Conservation (phyloP, 2,329 filamentous ascomycete genomes). For the Diaporthe helianthi region DNA sequence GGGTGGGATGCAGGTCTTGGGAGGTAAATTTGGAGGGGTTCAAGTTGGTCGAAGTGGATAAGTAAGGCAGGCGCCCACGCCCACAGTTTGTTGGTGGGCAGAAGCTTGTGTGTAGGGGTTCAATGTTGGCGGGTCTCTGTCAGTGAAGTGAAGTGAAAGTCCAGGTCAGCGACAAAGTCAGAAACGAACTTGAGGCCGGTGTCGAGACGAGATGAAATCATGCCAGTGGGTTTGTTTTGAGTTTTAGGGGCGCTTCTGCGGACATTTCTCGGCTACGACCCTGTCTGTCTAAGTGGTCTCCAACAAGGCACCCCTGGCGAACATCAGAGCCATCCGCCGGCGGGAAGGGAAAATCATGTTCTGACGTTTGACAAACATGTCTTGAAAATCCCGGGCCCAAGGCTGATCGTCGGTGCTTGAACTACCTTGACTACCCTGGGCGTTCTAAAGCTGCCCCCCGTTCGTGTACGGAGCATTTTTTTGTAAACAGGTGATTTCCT, state of each 20-base stretch:
- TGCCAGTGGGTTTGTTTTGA: slow-evolving; percentile 25
- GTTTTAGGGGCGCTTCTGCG: neutral
- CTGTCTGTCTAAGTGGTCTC: too few relatives aligned
- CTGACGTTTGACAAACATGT: slow-evolving; percentile 11
- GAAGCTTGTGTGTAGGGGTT: slow-evolving; percentile 18
- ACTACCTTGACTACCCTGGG: neutral
- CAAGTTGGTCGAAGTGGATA: neutral
- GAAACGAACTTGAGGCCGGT: slow-evolving; percentile 20
- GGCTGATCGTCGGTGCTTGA: slow-evolving; percentile 16
- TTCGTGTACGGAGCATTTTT: slow-evolving; percentile 2
- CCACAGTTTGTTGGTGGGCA: slow-evolving; percentile 1
- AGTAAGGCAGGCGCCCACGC: slow-evolving; percentile 20
- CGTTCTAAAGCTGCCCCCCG: slow-evolving; percentile 1
- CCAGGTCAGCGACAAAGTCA: slow-evolving; percentile 13
- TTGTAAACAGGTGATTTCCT: slow-evolving; percentile 21
- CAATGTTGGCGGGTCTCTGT: neutral
- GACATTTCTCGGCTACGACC: slow-evolving; percentile 21
- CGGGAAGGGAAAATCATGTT: slow-evolving; percentile 25
- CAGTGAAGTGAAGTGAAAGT: neutral
- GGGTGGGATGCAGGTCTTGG: too few relatives aligned
- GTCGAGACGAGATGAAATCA: slow-evolving; percentile 25
- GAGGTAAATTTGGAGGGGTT: neutral
- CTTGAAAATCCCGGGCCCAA: slow-evolving; percentile 15
- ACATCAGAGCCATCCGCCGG: slow-evolving; percentile 10
- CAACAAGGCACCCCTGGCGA: neutral